A percentile compares a stretch with the other conserved stretches of the same genome.
phyloP scores from a whole-genome alignment of 2,329 filamentous ascomycete species.

The Purpureocillium lavendulum region DNA sequence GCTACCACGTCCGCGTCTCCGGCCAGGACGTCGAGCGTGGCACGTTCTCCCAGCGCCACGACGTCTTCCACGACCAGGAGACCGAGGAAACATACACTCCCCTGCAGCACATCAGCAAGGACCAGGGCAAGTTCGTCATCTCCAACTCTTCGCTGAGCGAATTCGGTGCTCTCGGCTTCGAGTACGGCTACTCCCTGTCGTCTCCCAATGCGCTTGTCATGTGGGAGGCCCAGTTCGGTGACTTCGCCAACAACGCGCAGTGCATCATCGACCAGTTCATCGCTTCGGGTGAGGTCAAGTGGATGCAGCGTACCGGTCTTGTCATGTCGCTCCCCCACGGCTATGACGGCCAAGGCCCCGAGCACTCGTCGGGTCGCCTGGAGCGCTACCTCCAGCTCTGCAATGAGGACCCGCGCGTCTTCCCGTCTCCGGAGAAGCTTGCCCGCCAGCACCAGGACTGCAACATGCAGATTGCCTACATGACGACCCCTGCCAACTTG shows the following conservation, averaged over 20 bases:
- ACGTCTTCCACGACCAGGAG: constrained; percentile 96
- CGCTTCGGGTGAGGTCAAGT: constrained; percentile 94
- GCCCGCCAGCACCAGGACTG: constrained; percentile 98
- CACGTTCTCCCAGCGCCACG: constrained; percentile 96
- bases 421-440: constrained; percentile 80
- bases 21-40: constrained; percentile 99
- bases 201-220: constrained; percentile 96
- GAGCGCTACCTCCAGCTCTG: constrained; percentile 95
- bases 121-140: constrained; percentile 94
- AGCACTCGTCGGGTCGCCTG: constrained; percentile 95
- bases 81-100: constrained; percentile 89
- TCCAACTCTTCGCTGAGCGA: constrained; percentile 83
- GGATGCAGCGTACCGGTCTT: constrained; percentile 94
- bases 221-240: constrained; percentile 99
- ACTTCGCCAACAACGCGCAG: constrained; percentile 99
- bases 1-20: constrained; percentile 94
- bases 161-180: constrained; percentile 77
- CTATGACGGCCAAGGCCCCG: constrained; percentile 95
- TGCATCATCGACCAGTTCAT: constrained; percentile 99
- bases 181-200: constrained; percentile 96
- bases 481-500: constrained; percentile 91
- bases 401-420: constrained; percentile 94
- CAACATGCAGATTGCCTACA: constrained; percentile 98
- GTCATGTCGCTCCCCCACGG: constrained; percentile 96
- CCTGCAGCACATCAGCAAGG: constrained; percentile 77